Conservation (phyloP, 139 green algal genomes). For the Auxenochlorella pyrenoidosa region DNA sequence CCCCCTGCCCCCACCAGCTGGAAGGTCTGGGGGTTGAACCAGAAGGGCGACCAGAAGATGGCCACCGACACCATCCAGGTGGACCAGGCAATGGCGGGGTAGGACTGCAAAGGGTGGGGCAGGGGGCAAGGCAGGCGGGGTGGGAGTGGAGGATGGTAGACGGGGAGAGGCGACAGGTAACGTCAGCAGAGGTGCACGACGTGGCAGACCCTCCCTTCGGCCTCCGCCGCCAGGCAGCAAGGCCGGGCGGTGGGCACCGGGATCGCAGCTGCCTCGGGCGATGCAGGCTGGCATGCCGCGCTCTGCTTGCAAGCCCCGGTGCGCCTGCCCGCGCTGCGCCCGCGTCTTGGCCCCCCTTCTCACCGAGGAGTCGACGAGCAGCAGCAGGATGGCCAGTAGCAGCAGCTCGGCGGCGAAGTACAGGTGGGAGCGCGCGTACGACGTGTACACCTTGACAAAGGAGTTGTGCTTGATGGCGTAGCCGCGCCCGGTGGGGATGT, state of each 20-base stretch:
- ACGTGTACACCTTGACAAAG: slow-evolving; percentile 67
- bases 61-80: slow-evolving; percentile 73
- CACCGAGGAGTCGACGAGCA: slow-evolving; percentile 46
- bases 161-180: background rate
- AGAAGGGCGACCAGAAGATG: slow-evolving; percentile 78
- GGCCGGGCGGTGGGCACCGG: too few relatives aligned
- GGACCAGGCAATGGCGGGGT: slow-evolving; percentile 67
- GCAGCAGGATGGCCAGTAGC: slow-evolving; percentile 65
- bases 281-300: too few relatives aligned
- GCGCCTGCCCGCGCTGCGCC: too few relatives aligned
- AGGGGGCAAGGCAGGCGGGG: background rate
- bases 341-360: background rate
- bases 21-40: slow-evolving; percentile 83
- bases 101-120: slow-evolving; percentile 44
- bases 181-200: too few relatives aligned
- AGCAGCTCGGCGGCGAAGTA: slow-evolving; percentile 77
- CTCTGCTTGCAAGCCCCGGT: too few relatives aligned
- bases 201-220: too few relatives aligned
- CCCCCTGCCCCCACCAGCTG: slow-evolving; percentile 12
- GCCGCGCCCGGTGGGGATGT: slow-evolving; percentile 85
- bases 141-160: background rate
- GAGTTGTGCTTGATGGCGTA: slow-evolving; percentile 80
- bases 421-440: slow-evolving; percentile 75
- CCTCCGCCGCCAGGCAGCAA: too few relatives aligned
- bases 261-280: too few relatives aligned